Base-by-base conservation (phyloP, 2,329 filamentous ascomycete genomes). In the Phyllachora maydis region DNA sequence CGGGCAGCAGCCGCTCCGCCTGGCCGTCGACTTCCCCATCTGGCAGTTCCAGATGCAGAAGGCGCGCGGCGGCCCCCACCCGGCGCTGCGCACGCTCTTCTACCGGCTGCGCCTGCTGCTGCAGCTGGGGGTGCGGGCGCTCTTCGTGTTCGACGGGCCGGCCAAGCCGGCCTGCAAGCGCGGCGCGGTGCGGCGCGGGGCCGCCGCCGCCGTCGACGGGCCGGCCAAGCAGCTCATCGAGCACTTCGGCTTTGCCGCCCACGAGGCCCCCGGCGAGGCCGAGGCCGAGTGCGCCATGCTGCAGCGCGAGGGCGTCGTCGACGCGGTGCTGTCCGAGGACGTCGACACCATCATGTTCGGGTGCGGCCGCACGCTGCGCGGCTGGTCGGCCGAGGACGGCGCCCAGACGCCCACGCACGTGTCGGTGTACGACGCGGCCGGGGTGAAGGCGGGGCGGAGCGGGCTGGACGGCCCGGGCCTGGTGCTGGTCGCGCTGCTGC, bases 301-400 rank as follows among this genome's bases (percentile, higher is more conserved):
- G 3, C 83, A 98, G 40, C 59, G 62, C 28, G 62, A 72, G 21
- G 82, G 81, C 1, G 55, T 92, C 6, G 83, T 92, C 1, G 88
- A 98, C 45, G 85, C 79, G 0, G 88, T 95, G 2, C 56, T 98
- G 36, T 93, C 79, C 43, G 83, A 98, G 43, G 88, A 98, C 53
- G 82, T 93, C 20, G 88, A 98, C 42, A 88, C 85, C 2, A 65
- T 95, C 37, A 95, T 95, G 85, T 95, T 95, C 49, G 88, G 88
- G 2, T 88, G 81, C 32, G 70, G 65, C 0, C 50, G 67, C 18
- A 85, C 76, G 0, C 50, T 93, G 19, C 64, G 81, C 23, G 85
- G 81, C 37, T 93, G 79, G 71, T 77, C 77, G 0, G 62, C 76
- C 3, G 79, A 90, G 40, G 59, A 57, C 21, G 52, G 57, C 1